Evolutionary conservation across 176 grass and related monocot species (phyloP).

Genomic region (Oryza rufipogon): DNA sequence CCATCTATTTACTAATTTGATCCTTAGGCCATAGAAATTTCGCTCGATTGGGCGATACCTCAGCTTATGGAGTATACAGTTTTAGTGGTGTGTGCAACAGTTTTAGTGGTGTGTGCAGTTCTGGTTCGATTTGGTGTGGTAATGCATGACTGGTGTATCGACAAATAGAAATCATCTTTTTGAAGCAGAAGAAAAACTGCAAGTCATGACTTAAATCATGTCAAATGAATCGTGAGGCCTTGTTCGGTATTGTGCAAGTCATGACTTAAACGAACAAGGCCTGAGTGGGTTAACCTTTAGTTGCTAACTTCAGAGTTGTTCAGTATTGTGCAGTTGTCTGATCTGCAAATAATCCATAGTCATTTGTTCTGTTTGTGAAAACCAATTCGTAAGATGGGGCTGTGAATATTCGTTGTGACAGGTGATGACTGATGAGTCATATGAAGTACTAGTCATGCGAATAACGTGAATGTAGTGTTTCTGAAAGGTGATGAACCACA

Average conservation of each 20-base stretch:
- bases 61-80: background rate
- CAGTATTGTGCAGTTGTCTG: too few relatives aligned
- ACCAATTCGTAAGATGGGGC: background rate
- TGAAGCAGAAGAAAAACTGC: too few relatives aligned
- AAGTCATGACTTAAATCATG: too few relatives aligned
- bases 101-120: constrained; percentile 5
- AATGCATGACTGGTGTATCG: background rate
- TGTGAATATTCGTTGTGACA: background rate
- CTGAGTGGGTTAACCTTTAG: too few relatives aligned
- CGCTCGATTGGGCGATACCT: background rate
- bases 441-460: background rate
- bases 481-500: background rate
- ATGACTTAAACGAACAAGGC: too few relatives aligned
- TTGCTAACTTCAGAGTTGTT: too few relatives aligned
- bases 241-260: too few relatives aligned
- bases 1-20: constrained; percentile 11
- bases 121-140: background rate
- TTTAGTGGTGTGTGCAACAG: background rate
- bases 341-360: background rate
- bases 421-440: background rate
- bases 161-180: background rate
- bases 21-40: background rate
- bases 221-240: too few relatives aligned
- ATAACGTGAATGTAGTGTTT: background rate
- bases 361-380: background rate